Base-by-base conservation (phyloP, 257 asterid species). In the Agastache rugosa region DNA sequence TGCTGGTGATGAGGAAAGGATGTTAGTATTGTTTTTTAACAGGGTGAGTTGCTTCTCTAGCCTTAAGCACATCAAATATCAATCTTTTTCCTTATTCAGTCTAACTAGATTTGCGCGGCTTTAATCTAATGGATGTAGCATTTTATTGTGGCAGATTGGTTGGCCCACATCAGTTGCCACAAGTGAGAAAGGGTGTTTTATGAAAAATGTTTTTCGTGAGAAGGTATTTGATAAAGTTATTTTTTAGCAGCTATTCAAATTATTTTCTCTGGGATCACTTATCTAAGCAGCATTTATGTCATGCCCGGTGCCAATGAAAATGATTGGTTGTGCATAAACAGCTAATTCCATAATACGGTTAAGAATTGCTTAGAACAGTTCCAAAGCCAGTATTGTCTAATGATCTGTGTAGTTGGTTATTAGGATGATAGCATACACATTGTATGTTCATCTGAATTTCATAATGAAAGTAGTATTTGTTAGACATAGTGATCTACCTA, bases 131-230 rank as follows among this genome's bases (percentile, higher is more conserved):
- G 61, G 16, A 35, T 48, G 11, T 63, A 8, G 50, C 4, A 45
- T 53, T 3, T 73, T 77, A 48, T 69, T 76, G 61, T 51, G 79
- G 74, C 90, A 92, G 99, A 89, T 94, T 84, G 97, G 97, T 77
- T 94, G 99, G 99, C 99, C 99, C 69, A 92, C 96, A 75, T 87
- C 97, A 60, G 87, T 94, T 68, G 90, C 99, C 76, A 92, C 98
- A 11, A 90, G 77, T 71, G 99, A 94, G 92, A 86, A 92, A 81
- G 90, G 79, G 62, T 55, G 86, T 69, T 94, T 94, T 66, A 67
- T 89, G 84, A 89, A 84, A 86, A 85, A 77, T 59, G 96, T 92
- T 82, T 88, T 94, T 25, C 87, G 87, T 12, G 97, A 86, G 83
- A 94, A 94, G 98, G 99, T 90, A 74, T 39, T 53, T 53, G 12